Evolutionary conservation across 2,329 filamentous ascomycete species (phyloP).

Genomic region (Neocatenulostroma microsporum): DNA sequence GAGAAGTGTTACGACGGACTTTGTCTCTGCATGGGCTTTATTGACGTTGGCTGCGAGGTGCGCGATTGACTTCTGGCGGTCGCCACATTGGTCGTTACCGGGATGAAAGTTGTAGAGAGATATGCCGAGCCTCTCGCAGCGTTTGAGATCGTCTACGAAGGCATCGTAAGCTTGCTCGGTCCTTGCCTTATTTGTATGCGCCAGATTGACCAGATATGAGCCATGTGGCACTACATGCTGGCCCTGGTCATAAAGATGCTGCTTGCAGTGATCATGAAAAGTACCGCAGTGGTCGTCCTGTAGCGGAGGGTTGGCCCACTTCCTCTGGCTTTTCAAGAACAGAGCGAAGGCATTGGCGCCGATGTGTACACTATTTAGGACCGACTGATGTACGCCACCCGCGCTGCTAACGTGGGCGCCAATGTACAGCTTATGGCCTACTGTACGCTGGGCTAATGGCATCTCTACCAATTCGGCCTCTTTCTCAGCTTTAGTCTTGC

Average conservation of each 20-base stretch:
- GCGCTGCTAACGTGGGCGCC: constrained; percentile 89
- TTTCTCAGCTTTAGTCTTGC: constrained; percentile 50
- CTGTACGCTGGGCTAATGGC: constrained; percentile 63
- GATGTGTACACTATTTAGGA: constrained; percentile 41
- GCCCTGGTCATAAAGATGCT: constrained; percentile 62
- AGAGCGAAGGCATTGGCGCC: constrained; percentile 87
- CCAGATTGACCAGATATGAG: constrained; percentile 93
- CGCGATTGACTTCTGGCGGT: constrained; percentile 60
- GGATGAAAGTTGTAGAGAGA: constrained; percentile 97
- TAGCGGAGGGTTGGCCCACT: constrained; percentile 81
- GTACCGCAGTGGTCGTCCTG: constrained; percentile 57
- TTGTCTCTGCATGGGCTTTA: constrained; percentile 60
- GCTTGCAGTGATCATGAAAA: constrained; percentile 61
- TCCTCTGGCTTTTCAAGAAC: constrained; percentile 93
- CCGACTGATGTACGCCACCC: constrained; percentile 83
- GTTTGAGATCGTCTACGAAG: constrained; percentile 79
- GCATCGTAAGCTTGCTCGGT: constrained; percentile 75
- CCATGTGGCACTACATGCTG: constrained; percentile 82
- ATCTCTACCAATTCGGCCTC: constrained; percentile 50
- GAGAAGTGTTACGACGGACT: constrained; percentile 74
- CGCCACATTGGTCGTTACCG: constrained; percentile 62
- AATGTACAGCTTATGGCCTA: constrained; percentile 69
- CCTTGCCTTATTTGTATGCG: constrained; percentile 70
- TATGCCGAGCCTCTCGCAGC: constrained; percentile 82
- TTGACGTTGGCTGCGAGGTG: constrained; percentile 80